Evolutionary conservation across 164 flowering plant species (phyloP), one percentile per base, ranked within the genome.

Genomic region (Sedum album): DNA sequence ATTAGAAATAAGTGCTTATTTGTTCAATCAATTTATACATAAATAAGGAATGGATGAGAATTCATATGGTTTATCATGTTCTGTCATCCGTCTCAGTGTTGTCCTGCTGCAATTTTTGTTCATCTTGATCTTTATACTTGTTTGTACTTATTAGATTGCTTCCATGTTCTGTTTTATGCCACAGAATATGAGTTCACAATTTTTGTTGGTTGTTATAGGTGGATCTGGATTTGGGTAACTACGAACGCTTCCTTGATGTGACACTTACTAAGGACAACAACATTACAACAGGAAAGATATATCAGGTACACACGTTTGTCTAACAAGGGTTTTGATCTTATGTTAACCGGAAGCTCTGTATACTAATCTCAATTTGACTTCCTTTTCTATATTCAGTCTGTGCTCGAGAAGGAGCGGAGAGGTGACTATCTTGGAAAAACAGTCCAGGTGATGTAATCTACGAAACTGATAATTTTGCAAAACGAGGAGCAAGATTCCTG

Each of bases 371-470:
- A 60, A n/a, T 25, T 44, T 69, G 42, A 72, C 65, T 60, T 13
- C 69, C 1, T 38, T 65, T 5, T 64, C 18, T 64, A 31, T 63
- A 28, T 26, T 67, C 81, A 92, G 99, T 92, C 96, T 73, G 97
- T 95, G 39, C 89, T 95, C 73, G 96, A 90, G 60, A 88, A 84
- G 84, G 97, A 92, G 75, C 77, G 97, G 46, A 85, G 68, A 75
- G 97, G 99, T 1, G 93, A 90, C 79, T 95, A 90, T 79, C 93
- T 95, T 73, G 99, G 99, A 73, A 95, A 92, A 79, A 95, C 96
- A 51, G 97, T 95, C 46, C 99, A 95, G 96, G 99, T 90, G 73
- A 72, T 63, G 39, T 20, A 66, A 61, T 21, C 13, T 39, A 57
- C 42, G 65, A 31, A 31, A 31, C 13, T 28, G 18, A 57, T 35